phyloP scores from a whole-genome alignment of 1,284 basidiomycete genomes.

The Cryptococcus neoformans region DNA sequence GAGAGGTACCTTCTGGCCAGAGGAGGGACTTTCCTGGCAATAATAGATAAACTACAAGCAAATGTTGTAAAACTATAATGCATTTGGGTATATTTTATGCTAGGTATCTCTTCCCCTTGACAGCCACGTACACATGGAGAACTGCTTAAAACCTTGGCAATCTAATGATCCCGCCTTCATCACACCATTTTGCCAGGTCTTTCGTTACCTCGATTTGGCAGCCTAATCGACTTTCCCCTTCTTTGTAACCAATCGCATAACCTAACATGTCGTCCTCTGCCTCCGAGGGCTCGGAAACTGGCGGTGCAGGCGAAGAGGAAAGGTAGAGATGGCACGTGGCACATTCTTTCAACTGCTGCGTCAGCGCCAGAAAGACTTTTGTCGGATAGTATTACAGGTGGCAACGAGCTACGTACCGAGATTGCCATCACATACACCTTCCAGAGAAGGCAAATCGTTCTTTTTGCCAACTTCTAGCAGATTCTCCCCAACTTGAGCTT shows the following conservation, averaged over 20 bases:
- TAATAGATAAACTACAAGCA: not conserved
- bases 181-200: slow-evolving; percentile 39
- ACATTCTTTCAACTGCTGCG: slow-evolving; percentile 33
- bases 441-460: slow-evolving; percentile 43
- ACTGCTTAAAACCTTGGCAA: slow-evolving; percentile 37
- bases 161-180: slow-evolving; percentile 36
- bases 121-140: not conserved
- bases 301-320: slow-evolving; percentile 16
- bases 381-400: not conserved
- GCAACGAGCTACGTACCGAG: slow-evolving; percentile 29
- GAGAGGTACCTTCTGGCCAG: not conserved
- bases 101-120: not conserved
- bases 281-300: slow-evolving; percentile 36
- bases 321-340: slow-evolving; percentile 50
- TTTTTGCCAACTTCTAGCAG: slow-evolving; percentile 42
- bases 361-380: not conserved
- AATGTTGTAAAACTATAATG: slow-evolving; percentile 9
- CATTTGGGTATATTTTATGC: slow-evolving; percentile 1
- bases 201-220: slow-evolving; percentile 47
- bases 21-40: not conserved
- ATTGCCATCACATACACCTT: slow-evolving; percentile 49
- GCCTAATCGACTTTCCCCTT: slow-evolving; percentile 42
- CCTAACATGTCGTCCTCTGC: slow-evolving; percentile 49
- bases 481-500: slow-evolving; percentile 34
- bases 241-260: slow-evolving; percentile 39